phyloP scores from a whole-genome alignment of 2,329 filamentous ascomycete species.

The Cercospora beticola region DNA sequence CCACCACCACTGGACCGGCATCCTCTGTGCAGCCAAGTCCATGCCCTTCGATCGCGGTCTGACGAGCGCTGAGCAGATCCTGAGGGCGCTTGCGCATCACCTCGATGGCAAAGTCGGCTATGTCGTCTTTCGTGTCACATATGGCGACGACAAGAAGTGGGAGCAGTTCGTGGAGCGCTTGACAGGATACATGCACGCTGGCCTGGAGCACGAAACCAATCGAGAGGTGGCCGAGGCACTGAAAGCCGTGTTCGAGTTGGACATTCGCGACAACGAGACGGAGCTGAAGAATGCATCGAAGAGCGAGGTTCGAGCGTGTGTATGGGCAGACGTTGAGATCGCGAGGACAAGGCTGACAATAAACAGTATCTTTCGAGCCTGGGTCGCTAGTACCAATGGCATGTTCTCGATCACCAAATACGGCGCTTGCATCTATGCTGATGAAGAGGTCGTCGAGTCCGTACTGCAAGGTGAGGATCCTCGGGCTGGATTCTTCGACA shows the following conservation, averaged over 20 bases:
- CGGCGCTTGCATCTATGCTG: slow-evolving; percentile 2
- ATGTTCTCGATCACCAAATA: no score
- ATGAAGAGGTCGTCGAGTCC: slow-evolving; percentile 9
- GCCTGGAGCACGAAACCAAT: background rate
- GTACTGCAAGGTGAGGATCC: slow-evolving; percentile 7
- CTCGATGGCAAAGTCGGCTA: slow-evolving; percentile 13
- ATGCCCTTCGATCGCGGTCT: no score
- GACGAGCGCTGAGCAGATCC: no score
- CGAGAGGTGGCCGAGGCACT: background rate
- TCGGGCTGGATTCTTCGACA: background rate
- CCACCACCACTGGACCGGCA: no score
- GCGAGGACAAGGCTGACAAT: no score
- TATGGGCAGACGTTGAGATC: no score
- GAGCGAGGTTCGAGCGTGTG: background rate
- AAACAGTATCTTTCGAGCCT: no score
- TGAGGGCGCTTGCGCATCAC: background rate
- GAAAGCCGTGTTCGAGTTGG: background rate
- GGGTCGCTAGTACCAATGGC: no score
- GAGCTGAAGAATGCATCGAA: slow-evolving; percentile 1
- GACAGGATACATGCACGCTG: background rate
- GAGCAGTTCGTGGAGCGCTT: background rate
- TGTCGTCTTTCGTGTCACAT: background rate
- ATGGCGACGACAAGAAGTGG: slow-evolving; percentile 5
- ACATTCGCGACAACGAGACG: background rate
- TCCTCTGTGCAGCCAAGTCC: no score